These are phyloP conservation scores for Fonsecaea erecta DNA, from an alignment of 2,329 filamentous ascomycete genomes.

Conservation along the genomic window DNA sequence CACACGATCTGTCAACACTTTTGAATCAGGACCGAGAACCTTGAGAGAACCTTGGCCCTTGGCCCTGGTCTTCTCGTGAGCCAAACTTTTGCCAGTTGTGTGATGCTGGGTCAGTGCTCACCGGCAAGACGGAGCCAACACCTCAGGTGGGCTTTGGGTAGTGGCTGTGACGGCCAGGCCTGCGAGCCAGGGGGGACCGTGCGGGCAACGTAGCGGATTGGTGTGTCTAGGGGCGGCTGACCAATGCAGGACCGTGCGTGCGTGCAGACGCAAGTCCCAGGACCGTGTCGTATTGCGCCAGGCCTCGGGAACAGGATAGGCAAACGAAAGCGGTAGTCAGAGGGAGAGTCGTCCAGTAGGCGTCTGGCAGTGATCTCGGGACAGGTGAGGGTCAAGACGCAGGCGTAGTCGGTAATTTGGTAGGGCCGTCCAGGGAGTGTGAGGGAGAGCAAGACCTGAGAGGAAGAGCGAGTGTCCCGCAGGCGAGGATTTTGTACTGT, in stretches of 20 bases:
- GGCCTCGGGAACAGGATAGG: neutral
- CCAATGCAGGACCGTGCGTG: conserved; percentile 15
- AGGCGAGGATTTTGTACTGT: neutral
- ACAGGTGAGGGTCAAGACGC: neutral
- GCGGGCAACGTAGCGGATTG: conserved; percentile 11
- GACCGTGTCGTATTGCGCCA: neutral
- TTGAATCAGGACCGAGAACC: neutral
- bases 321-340: neutral
- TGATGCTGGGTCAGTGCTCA: conserved; percentile 2
- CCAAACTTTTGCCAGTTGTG: conserved; percentile 7
- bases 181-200: neutral
- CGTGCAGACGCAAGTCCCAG: neutral
- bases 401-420: neutral
- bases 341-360: neutral
- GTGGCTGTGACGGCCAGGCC: conserved; percentile 10
- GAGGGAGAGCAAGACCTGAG: neutral
- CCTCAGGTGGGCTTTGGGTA: conserved; percentile 1
- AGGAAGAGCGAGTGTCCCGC: neutral
- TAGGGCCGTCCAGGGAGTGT: neutral
- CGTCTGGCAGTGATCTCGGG: neutral
- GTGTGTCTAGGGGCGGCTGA: conserved; percentile 12
- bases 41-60: neutral
- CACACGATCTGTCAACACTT: neutral
- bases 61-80: conserved; percentile 9
- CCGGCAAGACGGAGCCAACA: conserved; percentile 13